Evolutionary conservation across 352 stramenopile genomes (phyloP), one percentile per base, ranked within the genome.

Genomic region (Globisporangium uncinulatum): DNA sequence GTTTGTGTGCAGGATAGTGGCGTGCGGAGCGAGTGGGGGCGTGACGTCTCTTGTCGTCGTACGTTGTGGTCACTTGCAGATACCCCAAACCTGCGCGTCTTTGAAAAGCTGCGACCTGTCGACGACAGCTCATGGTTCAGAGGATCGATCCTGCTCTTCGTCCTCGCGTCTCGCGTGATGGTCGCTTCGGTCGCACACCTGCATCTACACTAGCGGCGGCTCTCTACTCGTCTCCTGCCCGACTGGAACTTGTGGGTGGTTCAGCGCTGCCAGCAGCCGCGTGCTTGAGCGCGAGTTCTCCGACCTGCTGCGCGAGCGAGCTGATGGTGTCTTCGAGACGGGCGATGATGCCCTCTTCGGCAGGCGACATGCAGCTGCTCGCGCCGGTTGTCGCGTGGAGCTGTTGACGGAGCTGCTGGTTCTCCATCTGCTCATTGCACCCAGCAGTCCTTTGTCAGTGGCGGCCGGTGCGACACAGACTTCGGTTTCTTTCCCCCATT

Each of bases 251-350:
- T 36, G 1, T 51, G 24, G 13, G 11, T 9, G 11, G 11, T 0
- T 43, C 21, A 6, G 20, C 20, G 31, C 3, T 47, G 6, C 6
- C 56, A 20, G 7, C 21, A 13, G 24, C 24, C 15, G 32, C 13
- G 17, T 73, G 72, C 32, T 76, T 62, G 20, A 69, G 62, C 50
- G 73, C 63, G 43, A 82, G 70, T 24, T 69, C 57, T 44, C 75
- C 65, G 8, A 82, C 67, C 57, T 82, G 73, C 24, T 79, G 67
- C 2, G 73, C 62, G 21, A 82, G 66, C 3, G 58, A 66, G 39
- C 50, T 77, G 44, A 82, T 82, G 17, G 73, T 76, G 6, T 71
- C 66, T 61, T 79, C 73, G 20, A 82, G 62, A 19, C 76, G 65
- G 6, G 61, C 67, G 44, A 82, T 79, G 37, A 82, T 76, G 55